Evolutionary conservation across 768 basidiomycete species (phyloP).

Genomic region (Psilocybe tampanensis): DNA sequence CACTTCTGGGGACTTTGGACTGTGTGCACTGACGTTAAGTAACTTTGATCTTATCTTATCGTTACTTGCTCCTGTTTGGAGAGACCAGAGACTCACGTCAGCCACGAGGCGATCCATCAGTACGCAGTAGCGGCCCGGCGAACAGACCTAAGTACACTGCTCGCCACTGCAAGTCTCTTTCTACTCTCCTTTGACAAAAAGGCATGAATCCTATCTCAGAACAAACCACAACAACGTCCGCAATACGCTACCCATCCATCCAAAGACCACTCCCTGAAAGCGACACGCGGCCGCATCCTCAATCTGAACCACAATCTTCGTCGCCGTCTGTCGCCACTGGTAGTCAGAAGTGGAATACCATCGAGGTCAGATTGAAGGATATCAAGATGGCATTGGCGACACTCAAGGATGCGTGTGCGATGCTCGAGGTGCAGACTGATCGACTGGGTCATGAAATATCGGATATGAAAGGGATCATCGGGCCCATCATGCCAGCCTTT

Average conservation of each 20-base stretch:
- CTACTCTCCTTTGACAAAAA: not conserved
- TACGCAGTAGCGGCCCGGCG: not conserved
- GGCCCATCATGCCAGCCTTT: not conserved
- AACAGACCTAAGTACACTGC: not conserved
- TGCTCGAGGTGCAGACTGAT: not conserved
- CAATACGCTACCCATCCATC: not conserved
- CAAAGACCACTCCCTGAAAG: not conserved
- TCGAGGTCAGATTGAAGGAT: not conserved
- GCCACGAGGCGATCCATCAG: too few relatives aligned
- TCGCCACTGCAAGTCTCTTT: not conserved
- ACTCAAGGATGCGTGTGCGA: not conserved
- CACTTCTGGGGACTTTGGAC: too few relatives aligned
- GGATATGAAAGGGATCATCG: not conserved
- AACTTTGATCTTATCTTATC: too few relatives aligned
- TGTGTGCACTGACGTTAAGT: too few relatives aligned
- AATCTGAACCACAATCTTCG: too few relatives aligned
- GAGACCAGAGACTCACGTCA: too few relatives aligned
- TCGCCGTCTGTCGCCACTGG: not conserved
- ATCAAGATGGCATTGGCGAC: not conserved
- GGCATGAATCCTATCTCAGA: not conserved
- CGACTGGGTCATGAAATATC: not conserved
- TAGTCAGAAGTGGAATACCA: not conserved
- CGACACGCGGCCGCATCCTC: too few relatives aligned
- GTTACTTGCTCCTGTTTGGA: too few relatives aligned
- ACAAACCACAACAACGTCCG: not conserved